Percentiles rank a stretch among this genome's conserved stretches.
These are phyloP conservation scores for Arabidopsis arenosa DNA, from an alignment of 345 rosid species.

Conservation along the genomic window DNA sequence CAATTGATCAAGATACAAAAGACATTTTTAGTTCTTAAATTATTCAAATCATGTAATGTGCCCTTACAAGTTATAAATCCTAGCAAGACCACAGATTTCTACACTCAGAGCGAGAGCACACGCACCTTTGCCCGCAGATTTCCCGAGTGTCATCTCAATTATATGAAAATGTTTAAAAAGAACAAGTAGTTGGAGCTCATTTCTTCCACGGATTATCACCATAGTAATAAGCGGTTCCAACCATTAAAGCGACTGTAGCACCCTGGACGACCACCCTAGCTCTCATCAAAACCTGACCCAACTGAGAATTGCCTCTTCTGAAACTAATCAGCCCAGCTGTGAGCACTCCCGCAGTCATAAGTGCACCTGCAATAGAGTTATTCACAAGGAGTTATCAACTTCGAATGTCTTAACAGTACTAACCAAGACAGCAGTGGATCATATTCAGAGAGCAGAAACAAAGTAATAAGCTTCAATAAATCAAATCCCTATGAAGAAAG, in stretches of 20 bases:
- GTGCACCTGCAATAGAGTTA: slow-evolving; percentile 64
- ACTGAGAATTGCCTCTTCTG: slow-evolving; percentile 69
- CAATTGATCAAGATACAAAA: slow-evolving; percentile 34
- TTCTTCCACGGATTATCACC: slow-evolving; percentile 88
- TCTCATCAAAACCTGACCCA: slow-evolving; percentile 83
- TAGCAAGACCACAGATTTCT: slow-evolving; percentile 3
- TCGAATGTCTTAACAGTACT: slow-evolving; percentile 12
- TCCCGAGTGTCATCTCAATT: slow-evolving; percentile 1
- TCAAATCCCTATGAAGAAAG: neutral
- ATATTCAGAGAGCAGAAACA: neutral
- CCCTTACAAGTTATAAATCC: slow-evolving; percentile 34
- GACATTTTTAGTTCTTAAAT: slow-evolving; percentile 13
- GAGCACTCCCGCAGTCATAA: slow-evolving; percentile 93
- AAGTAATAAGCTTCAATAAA: neutral
- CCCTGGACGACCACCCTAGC: slow-evolving; percentile 87
- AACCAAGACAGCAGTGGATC: neutral
- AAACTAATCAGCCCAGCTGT: slow-evolving; percentile 94
- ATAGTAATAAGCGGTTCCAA: slow-evolving; percentile 88
- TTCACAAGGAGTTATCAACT: neutral
- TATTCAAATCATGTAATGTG: slow-evolving; percentile 37
- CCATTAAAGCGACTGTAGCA: slow-evolving; percentile 85
- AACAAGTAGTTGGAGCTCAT: slow-evolving; percentile 24
- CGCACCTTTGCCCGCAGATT: neutral
- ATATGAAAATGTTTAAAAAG: neutral
- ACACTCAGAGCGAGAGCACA: slow-evolving; percentile 31